These are phyloP conservation scores for Starmerella apis DNA, from an alignment of 805 yeast species.

Conservation along the genomic window DNA sequence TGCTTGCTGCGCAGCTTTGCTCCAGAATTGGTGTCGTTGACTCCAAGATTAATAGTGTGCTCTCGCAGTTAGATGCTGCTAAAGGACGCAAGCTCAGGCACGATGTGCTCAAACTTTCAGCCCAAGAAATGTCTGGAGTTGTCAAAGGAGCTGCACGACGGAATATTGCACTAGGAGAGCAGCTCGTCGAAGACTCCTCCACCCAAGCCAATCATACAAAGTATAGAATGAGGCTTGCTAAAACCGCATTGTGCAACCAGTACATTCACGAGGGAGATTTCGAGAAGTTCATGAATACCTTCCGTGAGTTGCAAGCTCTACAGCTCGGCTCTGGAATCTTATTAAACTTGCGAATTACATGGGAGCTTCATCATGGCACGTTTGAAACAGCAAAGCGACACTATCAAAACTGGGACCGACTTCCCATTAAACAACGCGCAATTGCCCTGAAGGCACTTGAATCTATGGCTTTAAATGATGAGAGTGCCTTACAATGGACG, in stretches of 20 bases:
- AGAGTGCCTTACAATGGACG: constrained; percentile 15
- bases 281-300: constrained; percentile 2
- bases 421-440: constrained; percentile 16
- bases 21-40: background rate
- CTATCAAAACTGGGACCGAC: constrained; percentile 17
- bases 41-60: background rate
- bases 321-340: constrained; percentile 12
- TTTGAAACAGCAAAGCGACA: constrained; percentile 19
- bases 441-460: constrained; percentile 19
- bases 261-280: constrained; percentile 12
- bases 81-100: background rate
- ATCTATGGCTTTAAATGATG: background rate
- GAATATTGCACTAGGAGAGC: constrained; percentile 6
- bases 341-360: constrained; percentile 22
- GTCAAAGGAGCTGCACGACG: constrained; percentile 11
- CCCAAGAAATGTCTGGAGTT: constrained; percentile 17
- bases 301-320: background rate
- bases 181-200: background rate
- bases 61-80: constrained; percentile 8
- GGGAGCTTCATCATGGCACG: constrained; percentile 22
- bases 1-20: constrained; percentile 2
- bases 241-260: constrained; percentile 17
- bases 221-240: constrained; percentile 1
- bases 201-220: background rate
- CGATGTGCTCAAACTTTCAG: constrained; percentile 31